These are phyloP conservation scores for Mesostigma viride DNA, from an alignment of 139 green algal genomes.

Conservation along the genomic window DNA sequence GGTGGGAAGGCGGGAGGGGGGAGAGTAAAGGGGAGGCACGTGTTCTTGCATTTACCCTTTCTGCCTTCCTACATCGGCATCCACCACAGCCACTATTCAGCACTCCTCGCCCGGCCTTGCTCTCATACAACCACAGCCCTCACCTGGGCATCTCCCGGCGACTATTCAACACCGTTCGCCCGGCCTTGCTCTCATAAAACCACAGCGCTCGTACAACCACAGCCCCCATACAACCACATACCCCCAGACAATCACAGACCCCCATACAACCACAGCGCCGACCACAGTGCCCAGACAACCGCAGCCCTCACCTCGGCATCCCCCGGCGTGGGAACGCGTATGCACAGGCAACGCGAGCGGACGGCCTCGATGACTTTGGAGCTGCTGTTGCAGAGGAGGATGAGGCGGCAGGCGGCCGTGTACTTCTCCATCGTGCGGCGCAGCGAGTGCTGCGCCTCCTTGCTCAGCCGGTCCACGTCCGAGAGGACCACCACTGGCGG, in stretches of 20 bases:
- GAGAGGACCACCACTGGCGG: slow-evolving; percentile 73
- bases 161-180: no score
- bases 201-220: neutral
- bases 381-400: slow-evolving; percentile 75
- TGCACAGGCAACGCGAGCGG: slow-evolving; percentile 76
- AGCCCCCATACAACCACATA: neutral
- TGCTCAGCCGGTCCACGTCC: slow-evolving; percentile 79
- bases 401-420: slow-evolving; percentile 65
- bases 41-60: no score
- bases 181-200: no score
- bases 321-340: slow-evolving; percentile 69
- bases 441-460: slow-evolving; percentile 82
- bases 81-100: no score
- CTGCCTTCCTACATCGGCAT: no score
- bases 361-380: slow-evolving; percentile 86
- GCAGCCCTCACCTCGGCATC: slow-evolving; percentile 42
- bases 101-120: no score
- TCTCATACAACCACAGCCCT: no score
- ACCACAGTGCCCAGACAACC: neutral
- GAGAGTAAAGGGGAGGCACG: no score
- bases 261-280: neutral
- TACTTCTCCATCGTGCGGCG: slow-evolving; percentile 98
- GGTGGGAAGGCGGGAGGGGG: no score
- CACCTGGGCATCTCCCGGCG: no score
- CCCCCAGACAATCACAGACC: no score